A percentile compares a stretch with the other conserved stretches of the same genome.
Conservation (phyloP, 1,284 basidiomycete genomes). For the Cryptococcus hybrid region DNA sequence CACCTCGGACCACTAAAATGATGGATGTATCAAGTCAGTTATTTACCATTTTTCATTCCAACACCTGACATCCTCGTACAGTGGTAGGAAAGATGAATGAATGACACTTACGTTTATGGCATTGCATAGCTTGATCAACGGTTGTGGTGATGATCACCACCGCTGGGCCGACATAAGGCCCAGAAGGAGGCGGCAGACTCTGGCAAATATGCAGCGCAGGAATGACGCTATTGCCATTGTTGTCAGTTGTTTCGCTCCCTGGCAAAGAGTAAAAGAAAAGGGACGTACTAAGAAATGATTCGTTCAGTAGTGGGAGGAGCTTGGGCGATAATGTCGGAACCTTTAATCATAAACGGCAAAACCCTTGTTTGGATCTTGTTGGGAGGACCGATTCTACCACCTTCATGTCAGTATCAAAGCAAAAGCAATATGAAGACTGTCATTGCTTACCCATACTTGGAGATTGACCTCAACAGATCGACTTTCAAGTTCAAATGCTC, state of each 20-base stretch:
- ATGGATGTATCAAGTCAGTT: no score
- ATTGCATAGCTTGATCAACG: conserved; percentile 97
- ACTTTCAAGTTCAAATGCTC: conserved; percentile 84
- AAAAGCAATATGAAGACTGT: background rate
- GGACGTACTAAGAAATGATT: conserved; percentile 77
- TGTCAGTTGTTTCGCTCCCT: background rate
- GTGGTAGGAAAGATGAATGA: background rate
- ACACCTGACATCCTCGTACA: background rate
- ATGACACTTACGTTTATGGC: conserved; percentile 64
- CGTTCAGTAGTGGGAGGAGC: conserved; percentile 97
- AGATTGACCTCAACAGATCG: conserved; percentile 83
- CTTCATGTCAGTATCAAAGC: background rate
- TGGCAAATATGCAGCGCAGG: conserved; percentile 86
- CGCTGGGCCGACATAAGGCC: conserved; percentile 70
- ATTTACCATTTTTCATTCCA: no score
- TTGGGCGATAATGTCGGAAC: conserved; percentile 95
- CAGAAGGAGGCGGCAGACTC: conserved; percentile 56
- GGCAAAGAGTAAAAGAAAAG: background rate
- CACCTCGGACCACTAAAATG: conserved; percentile 75
- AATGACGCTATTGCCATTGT: conserved; percentile 58
- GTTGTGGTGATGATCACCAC: conserved; percentile 95
- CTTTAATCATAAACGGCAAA: conserved; percentile 85
- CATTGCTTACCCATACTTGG: conserved; percentile 77
- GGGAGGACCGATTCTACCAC: conserved; percentile 80
- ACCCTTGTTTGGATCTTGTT: conserved; percentile 99